phyloP scores from a whole-genome alignment of 345 rosid genomes.

The Cochlearia excelsa region DNA sequence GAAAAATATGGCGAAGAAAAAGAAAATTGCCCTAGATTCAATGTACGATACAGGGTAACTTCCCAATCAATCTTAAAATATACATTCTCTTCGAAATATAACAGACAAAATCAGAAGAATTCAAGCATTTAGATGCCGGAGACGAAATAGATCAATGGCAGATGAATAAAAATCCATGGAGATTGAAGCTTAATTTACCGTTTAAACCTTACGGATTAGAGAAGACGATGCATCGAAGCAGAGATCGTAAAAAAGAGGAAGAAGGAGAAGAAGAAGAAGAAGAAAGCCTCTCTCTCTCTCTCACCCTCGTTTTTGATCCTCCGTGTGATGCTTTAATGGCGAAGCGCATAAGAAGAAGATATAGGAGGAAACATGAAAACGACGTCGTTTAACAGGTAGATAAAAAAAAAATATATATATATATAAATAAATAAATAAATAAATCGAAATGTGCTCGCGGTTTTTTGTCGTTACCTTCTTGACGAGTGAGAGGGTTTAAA shows the following conservation, averaged over 20 bases:
- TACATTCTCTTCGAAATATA: too few species aligned
- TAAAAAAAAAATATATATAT: too few species aligned
- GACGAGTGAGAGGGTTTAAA: neutral
- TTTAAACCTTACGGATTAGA: too few species aligned
- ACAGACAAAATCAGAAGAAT: too few species aligned
- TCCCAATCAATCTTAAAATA: too few species aligned
- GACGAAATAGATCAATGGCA: too few species aligned
- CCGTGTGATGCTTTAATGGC: conserved; percentile 13
- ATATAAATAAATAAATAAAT: too few species aligned
- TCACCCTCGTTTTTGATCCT: conserved; percentile 22
- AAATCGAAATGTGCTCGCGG: conserved; percentile 8
- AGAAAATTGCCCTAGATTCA: neutral
- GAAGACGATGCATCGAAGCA: neutral
- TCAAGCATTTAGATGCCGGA: too few species aligned
- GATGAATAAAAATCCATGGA: too few species aligned
- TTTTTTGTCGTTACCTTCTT: conserved; percentile 5
- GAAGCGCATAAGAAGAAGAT: conserved; percentile 14
- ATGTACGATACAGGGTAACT: conserved; percentile 3
- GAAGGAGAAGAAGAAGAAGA: conserved; percentile 10
- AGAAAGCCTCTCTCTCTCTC: conserved; percentile 20
- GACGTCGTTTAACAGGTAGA: neutral
- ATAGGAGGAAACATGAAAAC: neutral
- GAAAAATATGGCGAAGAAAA: conserved; percentile 6
- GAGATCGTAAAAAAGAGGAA: neutral
- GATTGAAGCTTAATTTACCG: too few species aligned